A percentile compares a stretch with the other conserved stretches of the same genome.
Evolutionary conservation across 2,329 filamentous ascomycete genomes (phyloP).

Genomic region (Metarhizium brunneum): DNA sequence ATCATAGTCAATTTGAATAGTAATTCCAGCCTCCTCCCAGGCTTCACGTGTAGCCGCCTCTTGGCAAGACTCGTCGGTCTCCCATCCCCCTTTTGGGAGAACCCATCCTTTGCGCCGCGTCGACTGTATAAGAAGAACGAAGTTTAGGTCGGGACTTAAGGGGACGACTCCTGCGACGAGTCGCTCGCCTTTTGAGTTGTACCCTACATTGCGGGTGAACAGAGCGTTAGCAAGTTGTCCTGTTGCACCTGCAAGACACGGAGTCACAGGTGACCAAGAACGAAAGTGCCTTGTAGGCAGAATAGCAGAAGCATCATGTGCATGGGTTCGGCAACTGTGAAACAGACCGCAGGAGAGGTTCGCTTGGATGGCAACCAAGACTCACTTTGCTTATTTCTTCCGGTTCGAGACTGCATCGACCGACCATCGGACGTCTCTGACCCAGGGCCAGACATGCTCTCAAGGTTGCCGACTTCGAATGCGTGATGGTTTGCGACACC

Average conservation of each 20-base stretch:
- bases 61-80: constrained; percentile 81
- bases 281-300: not conserved
- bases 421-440: constrained; percentile 31
- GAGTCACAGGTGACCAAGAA: not conserved
- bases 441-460: constrained; percentile 26
- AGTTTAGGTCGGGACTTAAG: constrained; percentile 73
- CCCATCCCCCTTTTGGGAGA: constrained; percentile 95
- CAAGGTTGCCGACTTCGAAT: constrained; percentile 10
- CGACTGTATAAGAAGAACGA: constrained; percentile 89
- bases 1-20: constrained; percentile 75
- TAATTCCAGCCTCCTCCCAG: constrained; percentile 95
- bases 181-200: constrained; percentile 84
- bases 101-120: constrained; percentile 90
- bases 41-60: constrained; percentile 84
- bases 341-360: not conserved
- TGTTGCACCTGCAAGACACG: not conserved
- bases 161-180: constrained; percentile 93
- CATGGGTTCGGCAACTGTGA: not conserved
- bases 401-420: constrained; percentile 65
- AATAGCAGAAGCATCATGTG: not conserved
- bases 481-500: constrained; percentile 3
- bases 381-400: constrained; percentile 75
- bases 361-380: constrained; percentile 19
- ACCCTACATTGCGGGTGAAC: constrained; percentile 50
- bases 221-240: constrained; percentile 10